A percentile compares a stretch with the other conserved stretches of the same genome.
Evolutionary conservation across 2,329 filamentous ascomycete species (phyloP).

Genomic region (Epichloe sibirici): DNA sequence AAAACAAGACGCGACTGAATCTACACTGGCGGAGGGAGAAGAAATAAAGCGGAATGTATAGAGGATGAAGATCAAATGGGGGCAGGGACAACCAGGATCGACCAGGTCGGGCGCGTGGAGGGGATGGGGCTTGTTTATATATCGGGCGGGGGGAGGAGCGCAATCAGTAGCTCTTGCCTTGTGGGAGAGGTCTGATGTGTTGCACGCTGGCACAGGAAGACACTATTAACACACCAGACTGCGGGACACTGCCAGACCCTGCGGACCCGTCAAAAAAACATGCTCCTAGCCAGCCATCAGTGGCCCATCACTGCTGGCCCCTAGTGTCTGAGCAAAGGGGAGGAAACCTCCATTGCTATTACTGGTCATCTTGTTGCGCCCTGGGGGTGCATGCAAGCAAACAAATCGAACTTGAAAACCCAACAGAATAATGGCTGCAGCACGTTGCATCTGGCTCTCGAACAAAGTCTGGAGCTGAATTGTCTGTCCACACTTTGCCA

Average conservation of each 20-base stretch:
- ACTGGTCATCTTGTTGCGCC: background rate
- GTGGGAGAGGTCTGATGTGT: slow-evolving; percentile 2
- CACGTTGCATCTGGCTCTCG: background rate
- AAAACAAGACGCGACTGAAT: slow-evolving; percentile 14
- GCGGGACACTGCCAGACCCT: background rate
- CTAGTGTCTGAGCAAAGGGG: no score
- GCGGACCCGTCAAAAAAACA: background rate
- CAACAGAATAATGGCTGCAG: background rate
- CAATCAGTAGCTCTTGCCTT: slow-evolving; percentile 35
- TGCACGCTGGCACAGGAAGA: background rate
- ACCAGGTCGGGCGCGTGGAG: slow-evolving; percentile 40
- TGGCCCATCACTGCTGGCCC: no score
- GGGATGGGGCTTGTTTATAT: slow-evolving; percentile 48
- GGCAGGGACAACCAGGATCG: slow-evolving; percentile 21
- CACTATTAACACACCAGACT: background rate
- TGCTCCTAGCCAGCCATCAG: no score
- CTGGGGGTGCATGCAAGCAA: background rate
- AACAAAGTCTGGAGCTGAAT: background rate
- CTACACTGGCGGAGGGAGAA: slow-evolving; percentile 11
- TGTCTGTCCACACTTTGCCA: background rate
- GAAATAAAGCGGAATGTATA: slow-evolving; percentile 14
- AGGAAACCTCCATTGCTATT: no score
- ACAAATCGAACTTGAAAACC: background rate
- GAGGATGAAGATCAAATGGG: slow-evolving; percentile 9
- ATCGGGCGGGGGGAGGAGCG: slow-evolving; percentile 41